These are phyloP conservation scores for Trifolium subterraneum DNA, from an alignment of 306 rosid species.

Conservation along the genomic window DNA sequence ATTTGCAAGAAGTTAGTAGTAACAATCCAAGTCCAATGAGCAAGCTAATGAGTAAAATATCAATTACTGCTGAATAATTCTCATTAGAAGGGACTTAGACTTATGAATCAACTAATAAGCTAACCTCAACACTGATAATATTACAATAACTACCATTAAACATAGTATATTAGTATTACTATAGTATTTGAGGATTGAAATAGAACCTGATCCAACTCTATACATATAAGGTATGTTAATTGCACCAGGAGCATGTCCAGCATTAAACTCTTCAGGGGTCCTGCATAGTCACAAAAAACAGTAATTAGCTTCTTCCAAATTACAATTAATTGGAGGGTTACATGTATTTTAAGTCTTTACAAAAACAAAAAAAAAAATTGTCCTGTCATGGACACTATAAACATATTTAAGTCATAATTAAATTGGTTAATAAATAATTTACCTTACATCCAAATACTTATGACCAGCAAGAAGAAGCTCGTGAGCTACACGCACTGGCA, in stretches of 20 bases:
- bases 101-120: background rate
- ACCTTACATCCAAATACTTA: slow-evolving; percentile 91
- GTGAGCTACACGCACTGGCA: slow-evolving; percentile 83
- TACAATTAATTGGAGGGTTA: too few species aligned
- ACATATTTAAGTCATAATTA: background rate
- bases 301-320: slow-evolving; percentile 6
- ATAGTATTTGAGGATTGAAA: slow-evolving; percentile 5
- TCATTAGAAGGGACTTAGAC: background rate
- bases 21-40: slow-evolving; percentile 1
- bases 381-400: too few species aligned
- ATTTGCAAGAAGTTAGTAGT: background rate
- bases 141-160: background rate
- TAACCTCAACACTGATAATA: background rate
- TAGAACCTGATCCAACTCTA: slow-evolving; percentile 78
- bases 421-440: background rate
- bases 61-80: background rate
- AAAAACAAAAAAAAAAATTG: too few species aligned
- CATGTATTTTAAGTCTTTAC: too few species aligned
- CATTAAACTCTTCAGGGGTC: slow-evolving; percentile 76
- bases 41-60: background rate
- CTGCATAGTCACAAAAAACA: slow-evolving; percentile 45
- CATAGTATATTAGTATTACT: background rate
- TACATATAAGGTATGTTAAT: slow-evolving; percentile 81
- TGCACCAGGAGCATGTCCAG: slow-evolving; percentile 76
- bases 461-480: slow-evolving; percentile 95